Base-by-base conservation (phyloP, 192 early-diverging fungal species). In the Jimgerdemannia flammicorona region DNA sequence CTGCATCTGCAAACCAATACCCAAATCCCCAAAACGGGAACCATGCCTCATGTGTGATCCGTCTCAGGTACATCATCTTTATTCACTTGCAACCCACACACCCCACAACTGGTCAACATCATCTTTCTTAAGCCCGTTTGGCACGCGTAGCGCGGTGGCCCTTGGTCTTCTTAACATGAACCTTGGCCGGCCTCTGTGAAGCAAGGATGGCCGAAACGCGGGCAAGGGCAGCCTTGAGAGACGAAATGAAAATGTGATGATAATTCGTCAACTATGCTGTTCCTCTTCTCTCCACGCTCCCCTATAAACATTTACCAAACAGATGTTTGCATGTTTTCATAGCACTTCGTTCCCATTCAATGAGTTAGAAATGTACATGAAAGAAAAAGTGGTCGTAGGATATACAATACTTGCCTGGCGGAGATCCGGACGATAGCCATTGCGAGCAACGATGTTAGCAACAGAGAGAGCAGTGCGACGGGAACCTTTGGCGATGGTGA, bases 341-440 rank as follows among this genome's bases (percentile, higher is more conserved):
- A 29, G 29, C 29, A 29, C 0, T 29, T 29, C 29, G 0, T 29
- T 29, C 29, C 29, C 29, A 29, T 29, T 29, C 29, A 29, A 29
- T 29, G 29, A 29, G 29, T 59, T 4, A 29, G 3, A 59, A 29
- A 7, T 29, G 67, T 2, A 70, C 68, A 20, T 17, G 18, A 49
- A 66, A 44, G 42, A 66, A 66, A 29, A 29, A 29, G 29, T 29
- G 29, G 29, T 29, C 29, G 29, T 29, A 29, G 29, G 29, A 29
- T 29, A 29, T 29, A 29, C 29, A 29, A 29, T 66, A 67, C 73
- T 49, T 87, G 89, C 88, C 75, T 86, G 77, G 80, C 87, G 84
- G 74, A 93, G 87, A 77, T 95, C 93, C 71, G 90, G 86, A 71
- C 93, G 89, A 89, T 93, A 93, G 64, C 80, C 80, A 75, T 72